Base-by-base conservation (phyloP, 805 yeast species). In the Saturnispora serradocipensis region DNA sequence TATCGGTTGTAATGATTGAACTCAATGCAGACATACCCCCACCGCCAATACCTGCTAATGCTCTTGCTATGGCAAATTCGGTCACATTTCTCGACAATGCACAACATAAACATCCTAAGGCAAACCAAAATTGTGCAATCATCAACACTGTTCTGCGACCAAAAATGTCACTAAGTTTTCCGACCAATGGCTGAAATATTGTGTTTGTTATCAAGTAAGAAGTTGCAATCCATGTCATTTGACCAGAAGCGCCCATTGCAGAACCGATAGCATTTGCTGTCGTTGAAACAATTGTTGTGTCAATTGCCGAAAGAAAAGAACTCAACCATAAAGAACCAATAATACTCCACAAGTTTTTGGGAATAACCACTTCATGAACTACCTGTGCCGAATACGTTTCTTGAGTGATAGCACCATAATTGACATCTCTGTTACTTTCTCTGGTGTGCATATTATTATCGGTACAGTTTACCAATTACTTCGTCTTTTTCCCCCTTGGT, bases 171-270 rank as follows among this genome's bases (percentile, higher is more conserved):
- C 85, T 76, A 32, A 84, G 68, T 53, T 83, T 77, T 4, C 91
- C 93, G 51, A 80, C 82, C 25, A 86, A 62, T 0, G 88, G 90
- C 65, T 84, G 90, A 63, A 84, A 82, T 1, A 86, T 86, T 3
- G 87, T 77, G 54, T 79, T 80, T 1, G 90, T 82, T 28, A 86
- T 67, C 32, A 86, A 68, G 50, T 83, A 81, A 1, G 86, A 77
- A 0, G 89, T 80, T 3, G 89, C 88, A 3, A 85, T 83, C 90
- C 91, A 85, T 2, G 81, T 67, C 5, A 78, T 67, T 54, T 73
- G 60, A 16, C 73, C 71, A 40, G 81, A 69, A 45, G 76, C 78
- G 45, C 78, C 65, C 61, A 82, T 72, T 24, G 80, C 80, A 5
- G 81, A 73, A 20, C 86, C 85, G 43, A 82, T 82, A 28, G 74